Evolutionary conservation across 2,329 filamentous ascomycete genomes (phyloP).

Genomic region (Aspergillus ibericus): DNA sequence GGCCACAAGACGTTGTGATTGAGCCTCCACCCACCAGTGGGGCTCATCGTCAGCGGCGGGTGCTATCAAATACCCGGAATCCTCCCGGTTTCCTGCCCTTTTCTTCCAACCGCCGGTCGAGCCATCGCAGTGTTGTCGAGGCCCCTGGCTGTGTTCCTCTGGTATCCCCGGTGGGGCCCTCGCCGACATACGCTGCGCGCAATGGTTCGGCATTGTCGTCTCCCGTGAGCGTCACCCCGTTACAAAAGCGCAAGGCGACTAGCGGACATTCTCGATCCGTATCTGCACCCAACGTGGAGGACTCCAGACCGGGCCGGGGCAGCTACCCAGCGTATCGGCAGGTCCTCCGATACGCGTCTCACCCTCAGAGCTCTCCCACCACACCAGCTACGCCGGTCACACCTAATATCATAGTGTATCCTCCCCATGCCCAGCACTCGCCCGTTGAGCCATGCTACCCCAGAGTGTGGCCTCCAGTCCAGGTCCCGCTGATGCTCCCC

Average conservation of each 20-base stretch:
- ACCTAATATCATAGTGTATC: slow-evolving; percentile 39
- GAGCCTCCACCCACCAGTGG: slow-evolving; percentile 54
- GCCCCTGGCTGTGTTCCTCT: slow-evolving; percentile 45
- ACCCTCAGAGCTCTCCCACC: slow-evolving; percentile 43
- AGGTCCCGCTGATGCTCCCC: slow-evolving; percentile 31
- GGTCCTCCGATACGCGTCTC: slow-evolving; percentile 60
- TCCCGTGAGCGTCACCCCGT: slow-evolving; percentile 57
- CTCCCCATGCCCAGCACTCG: slow-evolving; percentile 31
- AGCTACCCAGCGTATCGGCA: slow-evolving; percentile 84
- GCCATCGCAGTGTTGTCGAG: slow-evolving; percentile 49
- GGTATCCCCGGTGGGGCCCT: slow-evolving; percentile 49
- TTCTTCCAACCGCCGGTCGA: slow-evolving; percentile 42
- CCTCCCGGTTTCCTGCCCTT: slow-evolving; percentile 55
- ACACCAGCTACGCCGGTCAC: slow-evolving; percentile 42
- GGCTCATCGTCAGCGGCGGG: slow-evolving; percentile 59
- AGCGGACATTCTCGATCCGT: slow-evolving; percentile 56
- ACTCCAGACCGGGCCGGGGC: slow-evolving; percentile 65
- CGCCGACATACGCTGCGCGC: slow-evolving; percentile 31
- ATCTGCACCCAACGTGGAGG: slow-evolving; percentile 69
- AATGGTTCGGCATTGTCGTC: slow-evolving; percentile 59
- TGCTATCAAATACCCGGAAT: slow-evolving; percentile 55
- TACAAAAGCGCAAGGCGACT: slow-evolving; percentile 42
- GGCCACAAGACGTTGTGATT: slow-evolving; percentile 77
- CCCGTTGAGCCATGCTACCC: slow-evolving; percentile 40
- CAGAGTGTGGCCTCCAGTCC: slow-evolving; percentile 42